phyloP scores from a whole-genome alignment of 257 asterid species.

The Ligustrum vulgare region DNA sequence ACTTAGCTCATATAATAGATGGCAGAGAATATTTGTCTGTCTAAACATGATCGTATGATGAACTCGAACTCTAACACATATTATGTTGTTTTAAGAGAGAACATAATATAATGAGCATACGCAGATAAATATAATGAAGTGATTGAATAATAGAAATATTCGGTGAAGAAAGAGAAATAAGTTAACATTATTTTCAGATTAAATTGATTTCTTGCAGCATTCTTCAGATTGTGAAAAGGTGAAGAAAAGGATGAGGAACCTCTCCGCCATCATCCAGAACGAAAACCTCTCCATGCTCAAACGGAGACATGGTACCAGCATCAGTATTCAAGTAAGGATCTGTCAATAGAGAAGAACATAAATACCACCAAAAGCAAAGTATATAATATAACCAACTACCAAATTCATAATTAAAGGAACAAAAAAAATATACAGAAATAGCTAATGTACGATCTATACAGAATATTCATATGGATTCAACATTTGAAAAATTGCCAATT shows the following conservation, averaged over 20 bases:
- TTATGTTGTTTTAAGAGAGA: too few relatives aligned
- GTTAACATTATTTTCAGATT: not conserved
- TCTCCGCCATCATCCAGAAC: slow-evolving; percentile 99
- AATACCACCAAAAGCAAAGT: slow-evolving; percentile 4
- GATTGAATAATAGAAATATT: not conserved
- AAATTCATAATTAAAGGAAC: not conserved
- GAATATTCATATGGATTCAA: not conserved
- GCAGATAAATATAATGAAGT: not conserved
- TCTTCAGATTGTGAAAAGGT: not conserved
- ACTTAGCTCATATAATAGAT: not conserved
- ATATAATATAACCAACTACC: not conserved
- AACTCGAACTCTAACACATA: not conserved
- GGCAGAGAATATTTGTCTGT: slow-evolving; percentile 1
- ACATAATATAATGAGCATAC: not conserved
- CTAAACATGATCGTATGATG: not conserved
- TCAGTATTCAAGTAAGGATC: slow-evolving; percentile 94
- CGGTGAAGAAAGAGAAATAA: not conserved
- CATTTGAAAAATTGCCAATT: not conserved
- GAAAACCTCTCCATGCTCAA: slow-evolving; percentile 98
- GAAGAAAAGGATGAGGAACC: slow-evolving; percentile 44
- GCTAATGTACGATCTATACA: not conserved
- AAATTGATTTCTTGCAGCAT: not conserved
- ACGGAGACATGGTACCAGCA: slow-evolving; percentile 99
- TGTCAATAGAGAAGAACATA: slow-evolving; percentile 32
- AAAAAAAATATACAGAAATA: not conserved